Conservation (phyloP, 345 rosid genomes). For the Salix suchowensis region DNA sequence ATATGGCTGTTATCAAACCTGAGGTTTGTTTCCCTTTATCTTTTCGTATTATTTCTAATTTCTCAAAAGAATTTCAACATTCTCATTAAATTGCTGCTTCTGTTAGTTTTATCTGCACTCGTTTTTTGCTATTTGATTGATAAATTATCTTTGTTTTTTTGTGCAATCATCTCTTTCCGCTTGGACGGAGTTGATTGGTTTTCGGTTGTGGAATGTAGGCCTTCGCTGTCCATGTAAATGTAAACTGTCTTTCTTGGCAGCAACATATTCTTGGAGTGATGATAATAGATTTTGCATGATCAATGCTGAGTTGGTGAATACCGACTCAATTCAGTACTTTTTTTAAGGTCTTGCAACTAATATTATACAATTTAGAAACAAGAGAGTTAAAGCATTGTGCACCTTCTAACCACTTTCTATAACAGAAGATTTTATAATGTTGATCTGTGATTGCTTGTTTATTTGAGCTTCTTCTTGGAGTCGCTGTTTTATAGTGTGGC, state of each 20-base stretch:
- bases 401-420: neutral
- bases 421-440: neutral
- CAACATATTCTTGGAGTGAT: neutral
- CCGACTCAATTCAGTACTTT: neutral
- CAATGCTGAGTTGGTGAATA: too few species aligned
- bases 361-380: neutral
- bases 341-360: neutral
- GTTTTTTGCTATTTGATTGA: too few species aligned
- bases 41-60: neutral
- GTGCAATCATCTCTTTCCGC: neutral
- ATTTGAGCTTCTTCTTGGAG: neutral
- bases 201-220: neutral
- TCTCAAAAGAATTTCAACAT: neutral
- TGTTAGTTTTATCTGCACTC: too few species aligned
- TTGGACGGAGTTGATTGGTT: neutral
- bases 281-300: neutral
- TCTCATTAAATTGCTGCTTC: neutral
- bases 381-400: neutral
- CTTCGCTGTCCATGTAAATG: neutral
- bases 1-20: conserved; percentile 28
- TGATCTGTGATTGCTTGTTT: neutral
- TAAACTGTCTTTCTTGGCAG: neutral
- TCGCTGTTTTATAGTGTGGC: too few species aligned
- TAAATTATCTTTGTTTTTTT: neutral
- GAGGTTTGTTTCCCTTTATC: conserved; percentile 13